Conservation (phyloP, 306 rosid species). For the Trifolium pratense region DNA sequence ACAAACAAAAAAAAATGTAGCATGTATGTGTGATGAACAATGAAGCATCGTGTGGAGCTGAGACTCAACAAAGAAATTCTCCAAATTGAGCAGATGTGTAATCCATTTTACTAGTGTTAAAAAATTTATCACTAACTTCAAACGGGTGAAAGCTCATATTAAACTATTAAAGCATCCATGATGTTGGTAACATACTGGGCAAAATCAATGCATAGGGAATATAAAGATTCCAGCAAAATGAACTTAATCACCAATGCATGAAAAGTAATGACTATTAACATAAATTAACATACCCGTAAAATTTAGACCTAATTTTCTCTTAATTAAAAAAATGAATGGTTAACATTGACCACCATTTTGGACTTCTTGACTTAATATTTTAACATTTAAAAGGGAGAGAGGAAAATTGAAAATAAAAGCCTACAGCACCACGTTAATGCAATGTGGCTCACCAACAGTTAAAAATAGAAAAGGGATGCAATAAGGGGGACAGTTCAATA, state of each 20-base stretch:
- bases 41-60: slow-evolving; percentile 49
- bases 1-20: slow-evolving; percentile 37
- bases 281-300: neutral
- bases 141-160: neutral
- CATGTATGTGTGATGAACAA: slow-evolving; percentile 50
- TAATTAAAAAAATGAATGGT: slow-evolving; percentile 8
- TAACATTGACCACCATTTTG: slow-evolving; percentile 12
- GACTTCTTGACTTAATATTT: slow-evolving; percentile 6
- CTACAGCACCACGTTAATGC: neutral
- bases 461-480: neutral
- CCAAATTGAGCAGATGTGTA: slow-evolving; percentile 38
- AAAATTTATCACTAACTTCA: slow-evolving; percentile 15
- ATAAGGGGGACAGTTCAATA: neutral
- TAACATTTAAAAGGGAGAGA: neutral
- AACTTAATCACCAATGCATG: slow-evolving; percentile 24
- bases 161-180: slow-evolving; percentile 30
- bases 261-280: neutral
- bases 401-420: neutral
- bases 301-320: neutral
- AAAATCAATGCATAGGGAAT: slow-evolving; percentile 1
- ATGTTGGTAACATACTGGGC: neutral
- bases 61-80: slow-evolving; percentile 42
- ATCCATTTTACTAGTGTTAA: slow-evolving; percentile 12
- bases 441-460: slow-evolving; percentile 12
- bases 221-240: slow-evolving; percentile 17